A percentile compares a stretch with the other conserved stretches of the same genome.
Evolutionary conservation across 73 alveolate species (phyloP).

Genomic region (Paraurostyla sp.): DNA sequence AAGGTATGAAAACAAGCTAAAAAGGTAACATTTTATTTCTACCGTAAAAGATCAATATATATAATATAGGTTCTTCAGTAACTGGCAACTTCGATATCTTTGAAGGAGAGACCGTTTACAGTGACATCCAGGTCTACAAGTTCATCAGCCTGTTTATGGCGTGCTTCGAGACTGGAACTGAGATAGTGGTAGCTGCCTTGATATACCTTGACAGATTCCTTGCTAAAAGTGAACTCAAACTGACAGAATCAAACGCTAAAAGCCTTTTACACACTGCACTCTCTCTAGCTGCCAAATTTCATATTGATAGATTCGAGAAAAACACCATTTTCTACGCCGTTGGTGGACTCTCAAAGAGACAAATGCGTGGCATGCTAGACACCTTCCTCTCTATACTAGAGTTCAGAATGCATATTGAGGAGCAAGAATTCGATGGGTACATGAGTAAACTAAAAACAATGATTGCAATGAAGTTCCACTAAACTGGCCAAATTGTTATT

Average conservation of each 20-base stretch:
- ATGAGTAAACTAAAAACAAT: not conserved
- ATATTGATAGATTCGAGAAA: constrained; percentile 28
- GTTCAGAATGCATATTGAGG: not conserved
- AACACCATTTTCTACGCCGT: constrained; percentile 55
- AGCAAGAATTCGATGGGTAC: not conserved
- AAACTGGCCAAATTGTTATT: constrained; percentile 20
- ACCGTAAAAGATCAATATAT: no score
- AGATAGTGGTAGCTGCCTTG: constrained; percentile 8
- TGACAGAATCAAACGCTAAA: not conserved
- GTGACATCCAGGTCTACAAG: constrained; percentile 43
- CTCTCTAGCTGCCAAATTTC: constrained; percentile 17
- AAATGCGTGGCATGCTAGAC: constrained; percentile 29
- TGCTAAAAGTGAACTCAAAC: not conserved
- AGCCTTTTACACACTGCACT: constrained; percentile 5
- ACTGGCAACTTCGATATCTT: no score
- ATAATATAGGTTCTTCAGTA: no score
- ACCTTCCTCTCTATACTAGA: not conserved
- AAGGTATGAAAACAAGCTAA: no score
- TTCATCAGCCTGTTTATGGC: constrained; percentile 21
- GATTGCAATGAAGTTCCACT: not conserved
- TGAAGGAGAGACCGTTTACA: constrained; percentile 14
- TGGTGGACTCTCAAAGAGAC: constrained; percentile 1
- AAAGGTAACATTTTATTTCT: no score
- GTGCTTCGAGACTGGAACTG: constrained; percentile 28
- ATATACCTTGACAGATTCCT: constrained; percentile 27